phyloP scores from a whole-genome alignment of 495 filamentous ascomycete genomes.

The Jackrogersella multiformis region DNA sequence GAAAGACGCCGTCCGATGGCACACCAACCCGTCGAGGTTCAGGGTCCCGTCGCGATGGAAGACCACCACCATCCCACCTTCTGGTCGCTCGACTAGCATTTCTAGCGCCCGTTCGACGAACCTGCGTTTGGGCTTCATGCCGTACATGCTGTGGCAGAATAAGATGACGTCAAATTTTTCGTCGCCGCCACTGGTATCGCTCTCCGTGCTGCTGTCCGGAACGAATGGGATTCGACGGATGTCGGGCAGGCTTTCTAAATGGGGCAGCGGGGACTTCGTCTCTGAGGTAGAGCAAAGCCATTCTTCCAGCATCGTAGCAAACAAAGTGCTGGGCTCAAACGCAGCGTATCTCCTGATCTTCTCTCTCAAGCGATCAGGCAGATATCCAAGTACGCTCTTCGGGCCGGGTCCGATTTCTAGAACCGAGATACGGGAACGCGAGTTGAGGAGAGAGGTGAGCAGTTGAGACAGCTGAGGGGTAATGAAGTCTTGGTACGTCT shows the following conservation, averaged over 20 bases:
- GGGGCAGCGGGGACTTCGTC: slow-evolving; percentile 57
- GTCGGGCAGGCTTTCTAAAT: slow-evolving; percentile 53
- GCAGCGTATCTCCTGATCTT: slow-evolving; percentile 63
- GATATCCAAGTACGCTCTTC: slow-evolving; percentile 62
- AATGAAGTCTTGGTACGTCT: slow-evolving; percentile 65
- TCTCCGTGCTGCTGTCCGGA: slow-evolving; percentile 44
- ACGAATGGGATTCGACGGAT: slow-evolving; percentile 60
- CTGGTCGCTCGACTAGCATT: slow-evolving; percentile 59
- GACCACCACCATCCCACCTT: slow-evolving; percentile 61
- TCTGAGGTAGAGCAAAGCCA: slow-evolving; percentile 54
- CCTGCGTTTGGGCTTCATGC: slow-evolving; percentile 61
- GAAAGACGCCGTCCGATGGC: slow-evolving; percentile 62
- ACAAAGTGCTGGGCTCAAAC: slow-evolving; percentile 65
- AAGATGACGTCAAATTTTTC: slow-evolving; percentile 66
- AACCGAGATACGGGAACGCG: slow-evolving; percentile 59
- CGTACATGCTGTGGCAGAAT: slow-evolving; percentile 73
- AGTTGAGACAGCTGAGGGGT: slow-evolving; percentile 63
- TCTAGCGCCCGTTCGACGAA: slow-evolving; percentile 61
- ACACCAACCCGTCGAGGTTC: slow-evolving; percentile 60
- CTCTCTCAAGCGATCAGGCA: slow-evolving; percentile 56
- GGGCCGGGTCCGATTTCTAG: slow-evolving; percentile 71
- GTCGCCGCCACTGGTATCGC: slow-evolving; percentile 43
- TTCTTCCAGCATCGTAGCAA: slow-evolving; percentile 59
- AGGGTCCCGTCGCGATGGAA: slow-evolving; percentile 63
- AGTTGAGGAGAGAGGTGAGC: slow-evolving; percentile 59